Evolutionary conservation across 1,284 basidiomycete genomes (phyloP).

Genomic region (Apiotrichum siamense): DNA sequence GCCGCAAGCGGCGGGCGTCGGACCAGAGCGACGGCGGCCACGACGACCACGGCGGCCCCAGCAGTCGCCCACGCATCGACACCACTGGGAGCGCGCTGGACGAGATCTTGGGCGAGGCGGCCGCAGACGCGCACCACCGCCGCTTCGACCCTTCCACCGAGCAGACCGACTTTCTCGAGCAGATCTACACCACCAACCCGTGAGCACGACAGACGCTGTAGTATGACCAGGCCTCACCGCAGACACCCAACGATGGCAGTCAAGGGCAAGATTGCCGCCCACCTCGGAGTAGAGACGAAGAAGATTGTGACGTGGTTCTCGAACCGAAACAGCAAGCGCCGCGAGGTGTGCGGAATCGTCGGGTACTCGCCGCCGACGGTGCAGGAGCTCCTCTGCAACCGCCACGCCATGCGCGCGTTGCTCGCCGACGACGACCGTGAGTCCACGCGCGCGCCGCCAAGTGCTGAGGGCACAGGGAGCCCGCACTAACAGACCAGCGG

Average conservation of each 20-base stretch:
- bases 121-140: too few species aligned
- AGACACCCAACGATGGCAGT: not conserved
- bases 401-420: not conserved
- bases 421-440: conserved; percentile 15
- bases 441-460: not conserved
- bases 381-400: not conserved
- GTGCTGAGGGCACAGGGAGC: not conserved
- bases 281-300: not conserved
- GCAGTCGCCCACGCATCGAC: too few species aligned
- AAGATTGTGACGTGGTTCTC: not conserved
- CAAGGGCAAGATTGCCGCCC: not conserved
- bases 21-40: too few species aligned
- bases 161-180: not conserved
- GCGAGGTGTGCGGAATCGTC: not conserved
- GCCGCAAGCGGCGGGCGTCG: too few species aligned
- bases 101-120: too few species aligned
- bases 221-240: too few species aligned
- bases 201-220: not conserved
- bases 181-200: not conserved
- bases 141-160: not conserved
- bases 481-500: conserved; percentile 7
- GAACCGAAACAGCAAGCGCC: not conserved
- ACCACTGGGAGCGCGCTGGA: too few species aligned
- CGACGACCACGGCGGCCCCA: too few species aligned
- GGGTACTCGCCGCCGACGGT: not conserved